phyloP scores from a whole-genome alignment of 1,139 yeast species.

The Zhuliangozyma blackwelliae region DNA sequence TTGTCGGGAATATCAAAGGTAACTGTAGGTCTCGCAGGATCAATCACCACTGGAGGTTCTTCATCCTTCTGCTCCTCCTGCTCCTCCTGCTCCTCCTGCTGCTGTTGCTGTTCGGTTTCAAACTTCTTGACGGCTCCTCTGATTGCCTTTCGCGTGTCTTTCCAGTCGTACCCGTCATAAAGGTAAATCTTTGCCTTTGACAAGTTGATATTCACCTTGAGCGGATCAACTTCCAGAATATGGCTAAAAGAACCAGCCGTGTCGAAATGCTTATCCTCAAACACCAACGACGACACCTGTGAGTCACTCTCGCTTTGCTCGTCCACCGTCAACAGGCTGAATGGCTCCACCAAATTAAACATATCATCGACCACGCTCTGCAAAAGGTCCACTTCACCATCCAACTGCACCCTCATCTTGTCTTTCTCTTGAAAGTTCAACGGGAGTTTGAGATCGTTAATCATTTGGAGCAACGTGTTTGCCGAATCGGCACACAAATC shows the following conservation, averaged over 20 bases:
- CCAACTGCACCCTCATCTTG: constrained; percentile 42
- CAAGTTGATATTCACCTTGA: constrained; percentile 30
- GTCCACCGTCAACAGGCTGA: constrained; percentile 8
- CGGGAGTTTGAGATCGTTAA: constrained; percentile 71
- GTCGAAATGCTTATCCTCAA: constrained; percentile 12
- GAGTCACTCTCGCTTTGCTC: constrained; percentile 5
- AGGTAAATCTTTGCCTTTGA: constrained; percentile 49
- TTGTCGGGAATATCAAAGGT: constrained; percentile 10
- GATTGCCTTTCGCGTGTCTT: constrained; percentile 65
- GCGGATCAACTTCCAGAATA: constrained; percentile 18
- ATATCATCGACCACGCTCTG: constrained; percentile 36
- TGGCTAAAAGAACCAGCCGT: constrained; percentile 1
- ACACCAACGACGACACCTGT: constrained; percentile 5
- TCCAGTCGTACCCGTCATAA: constrained; percentile 94
- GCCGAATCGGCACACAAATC: constrained; percentile 84
- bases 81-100: constrained; percentile 12
- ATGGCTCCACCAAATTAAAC: constrained; percentile 8
- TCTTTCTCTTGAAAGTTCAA: constrained; percentile 54
- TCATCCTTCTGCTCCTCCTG: constrained; percentile 1
- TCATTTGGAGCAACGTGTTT: constrained; percentile 61
- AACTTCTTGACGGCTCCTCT: constrained; percentile 58
- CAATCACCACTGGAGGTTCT: not conserved
- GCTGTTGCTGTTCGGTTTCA: constrained; percentile 41
- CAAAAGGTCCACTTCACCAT: constrained; percentile 42
- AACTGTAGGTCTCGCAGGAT: not conserved